Evolutionary conservation across 495 filamentous ascomycete genomes (phyloP), one percentile per base, ranked within the genome.

Genomic region (Bathelium albidoporum): DNA sequence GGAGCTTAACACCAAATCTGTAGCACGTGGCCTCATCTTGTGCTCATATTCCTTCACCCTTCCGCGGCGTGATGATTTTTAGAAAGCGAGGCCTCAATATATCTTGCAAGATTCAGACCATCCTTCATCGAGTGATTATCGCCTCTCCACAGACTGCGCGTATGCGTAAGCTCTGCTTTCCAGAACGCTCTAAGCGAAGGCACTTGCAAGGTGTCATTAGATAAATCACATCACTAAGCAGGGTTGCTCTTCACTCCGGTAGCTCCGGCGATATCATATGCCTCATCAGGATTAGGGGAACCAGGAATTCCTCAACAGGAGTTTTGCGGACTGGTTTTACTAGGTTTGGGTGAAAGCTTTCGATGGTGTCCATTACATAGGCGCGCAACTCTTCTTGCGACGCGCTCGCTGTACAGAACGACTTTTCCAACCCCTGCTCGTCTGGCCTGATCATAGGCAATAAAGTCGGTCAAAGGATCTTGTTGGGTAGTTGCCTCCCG

Each of bases 71-170:
- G 2, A 14, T 34, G n/a, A 12, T 20, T n/a, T 31, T 59, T 43
- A 5, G 58, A 22, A 16, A 55, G 28, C 24, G 39, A 58, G 14
- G 12, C 60, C 10, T 20, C 44, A 31, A 60, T 39, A 20, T 36
- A 20, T 4, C 32, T 58, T 14, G 41, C 62, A 4, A 44, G 29
- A n/a, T 53, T 32, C 16, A 28, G 34, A 18, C 36, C 36, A 32
- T 45, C 63, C 32, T 49, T 60, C 58, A 55, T 61, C 9, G 63
- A 14, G n/a, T 61, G 18, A 43, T 61, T 61, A 4, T 45, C 58
- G 12, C 61, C 43, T 34, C 24, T 1, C 41, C 45, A 22, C 31
- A 44, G 53, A 29, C 44, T 49, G 22, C 5, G 22, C n/a, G n/a
- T 20, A 20, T 12, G 16, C 1, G 18, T 41, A 10, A 18, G 36